These are phyloP conservation scores for Plantago lanceolata DNA, from an alignment of 305 asterid genomes.

Conservation along the genomic window DNA sequence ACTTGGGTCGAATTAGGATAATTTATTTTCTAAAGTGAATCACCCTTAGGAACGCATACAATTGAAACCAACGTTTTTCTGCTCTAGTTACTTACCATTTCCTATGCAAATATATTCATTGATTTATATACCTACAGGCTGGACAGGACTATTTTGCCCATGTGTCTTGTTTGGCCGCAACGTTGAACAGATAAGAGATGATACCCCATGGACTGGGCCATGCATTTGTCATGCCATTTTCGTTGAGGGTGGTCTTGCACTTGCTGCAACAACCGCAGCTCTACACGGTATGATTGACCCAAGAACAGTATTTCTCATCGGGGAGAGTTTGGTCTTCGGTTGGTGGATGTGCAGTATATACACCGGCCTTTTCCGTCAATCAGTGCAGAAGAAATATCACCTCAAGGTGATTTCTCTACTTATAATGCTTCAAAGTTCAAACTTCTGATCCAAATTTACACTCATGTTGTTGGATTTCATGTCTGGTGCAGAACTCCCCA, in stretches of 20 bases:
- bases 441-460: too few species aligned
- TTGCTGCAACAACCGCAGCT: constrained; percentile 67
- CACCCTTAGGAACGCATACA: too few species aligned
- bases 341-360: constrained; percentile 99
- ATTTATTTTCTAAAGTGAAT: too few species aligned
- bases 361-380: constrained; percentile 73
- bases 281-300: constrained; percentile 77
- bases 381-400: constrained; percentile 92
- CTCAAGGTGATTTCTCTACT: constrained; percentile 80
- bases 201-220: constrained; percentile 78
- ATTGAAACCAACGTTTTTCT: too few species aligned
- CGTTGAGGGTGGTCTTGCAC: constrained; percentile 77
- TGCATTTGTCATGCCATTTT: constrained; percentile 86
- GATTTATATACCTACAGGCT: constrained; percentile 40
- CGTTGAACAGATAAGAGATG: constrained; percentile 71
- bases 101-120: too few species aligned
- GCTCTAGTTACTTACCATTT: too few species aligned
- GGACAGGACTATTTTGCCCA: constrained; percentile 90
- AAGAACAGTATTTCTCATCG: constrained; percentile 60
- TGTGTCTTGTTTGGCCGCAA: constrained; percentile 89
- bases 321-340: constrained; percentile 83
- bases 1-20: too few species aligned
- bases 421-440: too few species aligned
- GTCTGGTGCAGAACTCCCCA: constrained; percentile 73
- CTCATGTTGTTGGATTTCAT: too few species aligned